These are phyloP conservation scores for Botrytis porri DNA, from an alignment of 2,329 filamentous ascomycete genomes.

Conservation along the genomic window DNA sequence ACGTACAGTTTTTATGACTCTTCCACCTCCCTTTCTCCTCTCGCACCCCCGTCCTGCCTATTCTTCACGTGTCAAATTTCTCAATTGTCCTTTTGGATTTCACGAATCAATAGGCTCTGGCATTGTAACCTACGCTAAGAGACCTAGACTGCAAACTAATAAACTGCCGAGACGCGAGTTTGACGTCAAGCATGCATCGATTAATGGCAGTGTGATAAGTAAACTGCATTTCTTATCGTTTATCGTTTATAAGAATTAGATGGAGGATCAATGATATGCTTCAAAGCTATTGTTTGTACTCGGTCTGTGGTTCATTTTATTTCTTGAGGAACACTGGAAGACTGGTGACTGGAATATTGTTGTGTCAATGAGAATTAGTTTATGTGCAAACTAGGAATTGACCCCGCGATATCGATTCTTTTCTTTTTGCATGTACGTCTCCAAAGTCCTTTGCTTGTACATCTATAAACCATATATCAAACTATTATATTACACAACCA, in stretches of 20 bases:
- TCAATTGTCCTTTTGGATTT: not conserved
- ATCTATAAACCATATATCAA: not conserved
- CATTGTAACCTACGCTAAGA: not conserved
- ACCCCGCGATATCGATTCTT: not conserved
- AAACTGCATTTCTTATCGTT: not conserved
- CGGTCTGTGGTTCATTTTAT: not conserved
- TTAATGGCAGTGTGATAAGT: not conserved
- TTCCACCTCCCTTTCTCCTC: no score
- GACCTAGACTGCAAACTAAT: not conserved
- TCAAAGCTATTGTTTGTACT: not conserved
- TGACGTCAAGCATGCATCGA: constrained; percentile 1
- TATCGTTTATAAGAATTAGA: not conserved
- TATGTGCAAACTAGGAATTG: not conserved
- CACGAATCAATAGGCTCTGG: not conserved
- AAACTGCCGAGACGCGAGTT: constrained; percentile 4
- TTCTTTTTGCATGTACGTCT: not conserved
- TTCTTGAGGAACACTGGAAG: not conserved
- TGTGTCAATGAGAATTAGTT: not conserved
- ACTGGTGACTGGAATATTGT: not conserved
- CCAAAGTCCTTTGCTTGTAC: not conserved
- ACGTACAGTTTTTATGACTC: not conserved
- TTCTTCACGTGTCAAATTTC: not conserved
- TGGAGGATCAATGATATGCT: not conserved
- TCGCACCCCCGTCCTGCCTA: not conserved
- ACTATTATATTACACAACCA: not conserved